These are phyloP conservation scores for Schizosaccharomyces osmophilus DNA, from an alignment of 805 yeast species.

Conservation along the genomic window DNA sequence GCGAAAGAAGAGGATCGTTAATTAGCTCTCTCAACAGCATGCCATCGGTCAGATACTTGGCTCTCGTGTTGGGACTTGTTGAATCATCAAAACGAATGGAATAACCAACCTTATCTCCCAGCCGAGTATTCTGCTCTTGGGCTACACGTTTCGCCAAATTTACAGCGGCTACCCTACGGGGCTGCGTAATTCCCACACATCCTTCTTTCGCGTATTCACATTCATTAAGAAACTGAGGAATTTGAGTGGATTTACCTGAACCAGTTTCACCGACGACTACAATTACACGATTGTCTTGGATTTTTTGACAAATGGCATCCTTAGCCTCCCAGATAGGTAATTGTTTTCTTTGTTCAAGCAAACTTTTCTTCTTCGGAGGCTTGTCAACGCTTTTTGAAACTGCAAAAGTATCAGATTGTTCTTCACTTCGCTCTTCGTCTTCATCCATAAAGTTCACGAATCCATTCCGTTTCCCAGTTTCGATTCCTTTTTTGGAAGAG, in stretches of 20 bases:
- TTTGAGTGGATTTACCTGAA: slow-evolving; percentile 81
- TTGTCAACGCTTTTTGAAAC: too few relatives aligned
- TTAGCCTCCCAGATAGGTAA: slow-evolving; percentile 60
- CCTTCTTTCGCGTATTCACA: neutral
- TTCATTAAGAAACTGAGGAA: neutral
- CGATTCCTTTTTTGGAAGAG: neutral
- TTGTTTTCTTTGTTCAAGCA: slow-evolving; percentile 28
- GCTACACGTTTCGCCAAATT: slow-evolving; percentile 81
- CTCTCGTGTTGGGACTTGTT: slow-evolving; percentile 32
- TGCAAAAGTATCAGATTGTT: neutral
- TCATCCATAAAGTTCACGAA: neutral
- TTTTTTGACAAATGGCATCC: slow-evolving; percentile 31
- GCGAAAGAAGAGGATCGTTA: slow-evolving; percentile 37
- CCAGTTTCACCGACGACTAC: slow-evolving; percentile 91
- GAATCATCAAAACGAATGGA: slow-evolving; percentile 74
- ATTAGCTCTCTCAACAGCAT: slow-evolving; percentile 81
- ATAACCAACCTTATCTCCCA: slow-evolving; percentile 54
- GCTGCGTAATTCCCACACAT: slow-evolving; percentile 74
- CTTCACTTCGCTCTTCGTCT: neutral
- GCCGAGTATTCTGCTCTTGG: slow-evolving; percentile 50
- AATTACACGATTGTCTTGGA: slow-evolving; percentile 37
- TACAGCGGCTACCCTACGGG: slow-evolving; percentile 92
- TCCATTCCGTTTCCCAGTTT: too few relatives aligned
- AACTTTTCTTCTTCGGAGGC: neutral
- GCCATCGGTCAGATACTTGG: slow-evolving; percentile 88